Percentiles rank a stretch among this genome's conserved stretches.
phyloP scores from a whole-genome alignment of 1,284 basidiomycete species.

The Mycena citricolor region DNA sequence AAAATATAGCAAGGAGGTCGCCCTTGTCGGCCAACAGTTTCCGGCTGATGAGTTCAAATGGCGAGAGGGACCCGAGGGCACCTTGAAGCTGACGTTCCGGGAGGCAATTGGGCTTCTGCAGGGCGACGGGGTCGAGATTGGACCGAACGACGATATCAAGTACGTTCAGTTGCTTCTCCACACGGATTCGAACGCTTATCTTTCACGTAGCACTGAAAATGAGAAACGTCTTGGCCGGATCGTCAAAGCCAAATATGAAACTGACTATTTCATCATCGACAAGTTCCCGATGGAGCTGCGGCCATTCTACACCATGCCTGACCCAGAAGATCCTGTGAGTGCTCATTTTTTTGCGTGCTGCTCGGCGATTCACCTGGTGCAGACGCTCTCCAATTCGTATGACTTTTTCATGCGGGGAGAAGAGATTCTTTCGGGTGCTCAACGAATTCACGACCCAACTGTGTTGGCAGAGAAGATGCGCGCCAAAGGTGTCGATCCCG shows the following conservation, averaged over 20 bases:
- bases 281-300: constrained; percentile 93
- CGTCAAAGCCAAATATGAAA: constrained; percentile 90
- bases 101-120: constrained; percentile 88
- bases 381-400: constrained; percentile 95
- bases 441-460: constrained; percentile 91
- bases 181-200: neutral
- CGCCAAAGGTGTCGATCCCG: constrained; percentile 79
- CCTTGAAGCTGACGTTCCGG: constrained; percentile 79
- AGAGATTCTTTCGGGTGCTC: constrained; percentile 96
- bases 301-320: constrained; percentile 99
- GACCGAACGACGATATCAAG: constrained; percentile 85
- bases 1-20: constrained; percentile 80
- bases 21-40: constrained; percentile 82
- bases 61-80: constrained; percentile 79
- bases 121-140: constrained; percentile 77
- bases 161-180: constrained; percentile 35
- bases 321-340: constrained; percentile 80
- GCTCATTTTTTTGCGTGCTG: constrained; percentile 4
- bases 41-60: constrained; percentile 90
- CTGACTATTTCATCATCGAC: constrained; percentile 97
- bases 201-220: constrained; percentile 73
- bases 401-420: constrained; percentile 99
- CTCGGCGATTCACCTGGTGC: constrained; percentile 5
- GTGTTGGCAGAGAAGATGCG: constrained; percentile 86
- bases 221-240: constrained; percentile 91